Evolutionary conservation across 371 early-diverging fungal species (phyloP).

Genomic region (Encephalitozoon romaleae): DNA sequence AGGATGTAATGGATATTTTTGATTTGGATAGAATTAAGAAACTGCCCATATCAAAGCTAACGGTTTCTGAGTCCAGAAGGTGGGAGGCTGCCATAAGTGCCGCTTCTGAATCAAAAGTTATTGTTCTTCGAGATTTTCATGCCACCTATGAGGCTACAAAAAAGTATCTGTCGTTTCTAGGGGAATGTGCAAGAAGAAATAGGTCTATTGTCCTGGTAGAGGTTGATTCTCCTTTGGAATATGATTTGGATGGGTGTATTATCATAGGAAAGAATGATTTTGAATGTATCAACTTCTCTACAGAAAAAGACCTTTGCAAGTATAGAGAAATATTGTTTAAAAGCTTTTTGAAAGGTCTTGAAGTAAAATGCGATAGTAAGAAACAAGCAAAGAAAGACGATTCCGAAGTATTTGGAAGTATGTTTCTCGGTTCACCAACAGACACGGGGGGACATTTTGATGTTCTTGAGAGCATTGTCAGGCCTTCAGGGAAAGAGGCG

Average conservation of each 20-base stretch:
- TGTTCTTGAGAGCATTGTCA: neutral
- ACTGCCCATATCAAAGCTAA: neutral
- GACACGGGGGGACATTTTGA: neutral
- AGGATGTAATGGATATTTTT: neutral
- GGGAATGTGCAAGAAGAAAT: neutral
- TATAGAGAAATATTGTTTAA: neutral
- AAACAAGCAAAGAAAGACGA: neutral
- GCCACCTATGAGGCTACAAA: neutral
- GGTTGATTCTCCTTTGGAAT: neutral
- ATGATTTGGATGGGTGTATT: neutral
- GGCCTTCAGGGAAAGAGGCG: neutral
- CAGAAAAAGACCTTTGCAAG: neutral
- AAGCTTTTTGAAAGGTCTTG: neutral
- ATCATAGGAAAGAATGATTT: neutral
- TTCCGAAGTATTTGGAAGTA: neutral
- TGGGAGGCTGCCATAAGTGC: neutral
- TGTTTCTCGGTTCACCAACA: neutral
- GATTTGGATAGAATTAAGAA: neutral
- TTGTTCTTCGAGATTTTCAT: neutral
- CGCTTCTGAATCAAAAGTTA: neutral
- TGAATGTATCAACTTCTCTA: neutral
- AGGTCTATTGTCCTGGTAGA: neutral
- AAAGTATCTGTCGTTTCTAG: neutral
- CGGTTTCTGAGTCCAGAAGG: neutral
- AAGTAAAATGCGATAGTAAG: neutral